These are phyloP conservation scores for Heritiera fomes DNA, from an alignment of 345 rosid species.

Conservation along the genomic window DNA sequence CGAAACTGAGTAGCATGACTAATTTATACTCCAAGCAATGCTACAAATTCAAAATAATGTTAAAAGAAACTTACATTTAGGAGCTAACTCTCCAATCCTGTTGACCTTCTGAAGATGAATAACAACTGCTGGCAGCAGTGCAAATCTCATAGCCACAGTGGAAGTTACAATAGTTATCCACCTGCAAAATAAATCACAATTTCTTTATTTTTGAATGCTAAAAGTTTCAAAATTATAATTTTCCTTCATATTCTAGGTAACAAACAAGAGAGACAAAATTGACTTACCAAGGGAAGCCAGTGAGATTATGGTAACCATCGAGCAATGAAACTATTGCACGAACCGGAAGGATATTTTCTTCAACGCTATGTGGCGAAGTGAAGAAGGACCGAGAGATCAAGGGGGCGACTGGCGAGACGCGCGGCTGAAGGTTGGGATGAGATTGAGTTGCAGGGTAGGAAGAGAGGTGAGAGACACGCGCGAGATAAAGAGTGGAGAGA, in stretches of 20 bases:
- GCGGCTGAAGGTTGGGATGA: constrained; percentile 12
- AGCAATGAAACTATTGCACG: constrained; percentile 56
- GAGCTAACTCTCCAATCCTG: constrained; percentile 52
- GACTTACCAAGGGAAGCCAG: constrained; percentile 82
- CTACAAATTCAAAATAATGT: not conserved
- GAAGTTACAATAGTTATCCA: constrained; percentile 81
- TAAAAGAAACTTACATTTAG: constrained; percentile 57
- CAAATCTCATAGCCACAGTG: constrained; percentile 63
- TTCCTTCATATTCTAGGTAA: not conserved
- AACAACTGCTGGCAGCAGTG: constrained; percentile 63
- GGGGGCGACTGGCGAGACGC: constrained; percentile 10
- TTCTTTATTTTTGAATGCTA: not conserved
- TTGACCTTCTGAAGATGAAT: constrained; percentile 66
- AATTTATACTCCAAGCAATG: not conserved
- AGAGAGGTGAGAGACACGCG: constrained; percentile 15
- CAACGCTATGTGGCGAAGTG: constrained; percentile 28
- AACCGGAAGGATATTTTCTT: constrained; percentile 49
- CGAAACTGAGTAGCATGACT: not conserved
- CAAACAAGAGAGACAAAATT: not conserved
- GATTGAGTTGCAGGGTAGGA: constrained; percentile 11
- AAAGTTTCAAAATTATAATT: not conserved
- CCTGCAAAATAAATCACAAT: constrained; percentile 50
- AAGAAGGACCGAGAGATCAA: constrained; percentile 36
- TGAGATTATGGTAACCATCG: constrained; percentile 66
- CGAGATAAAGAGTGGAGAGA: constrained; percentile 14